Evolutionary conservation across 176 grass and related monocot species (phyloP).

Genomic region (Miscanthus lutarioriparius): DNA sequence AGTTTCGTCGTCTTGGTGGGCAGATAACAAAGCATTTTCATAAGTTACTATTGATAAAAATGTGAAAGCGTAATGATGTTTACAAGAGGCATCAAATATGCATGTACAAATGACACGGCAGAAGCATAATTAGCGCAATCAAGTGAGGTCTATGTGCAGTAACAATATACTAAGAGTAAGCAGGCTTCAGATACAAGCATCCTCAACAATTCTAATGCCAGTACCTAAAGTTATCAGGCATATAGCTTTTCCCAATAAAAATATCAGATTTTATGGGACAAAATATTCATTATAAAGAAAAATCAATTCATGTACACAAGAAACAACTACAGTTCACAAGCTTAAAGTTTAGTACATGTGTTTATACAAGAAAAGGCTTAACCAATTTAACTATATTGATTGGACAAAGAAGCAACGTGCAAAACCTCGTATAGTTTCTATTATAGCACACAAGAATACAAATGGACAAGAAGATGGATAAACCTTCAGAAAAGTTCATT

Average conservation of each 20-base stretch:
- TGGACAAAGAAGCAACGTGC: neutral
- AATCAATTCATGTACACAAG: slow-evolving; percentile 1
- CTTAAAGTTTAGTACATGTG: neutral
- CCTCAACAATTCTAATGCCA: neutral
- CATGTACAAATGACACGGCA: neutral
- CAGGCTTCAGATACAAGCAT: neutral
- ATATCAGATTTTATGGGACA: neutral
- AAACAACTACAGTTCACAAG: neutral
- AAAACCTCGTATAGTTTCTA: neutral
- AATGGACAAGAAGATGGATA: neutral
- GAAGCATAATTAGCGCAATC: neutral
- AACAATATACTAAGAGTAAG: neutral
- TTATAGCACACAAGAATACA: neutral
- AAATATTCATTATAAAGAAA: slow-evolving; percentile 2
- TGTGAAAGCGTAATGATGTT: neutral
- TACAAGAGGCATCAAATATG: neutral
- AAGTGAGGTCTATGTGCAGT: neutral
- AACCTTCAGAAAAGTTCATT: slow-evolving; percentile 2
- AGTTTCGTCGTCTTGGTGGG: neutral
- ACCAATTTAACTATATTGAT: neutral
- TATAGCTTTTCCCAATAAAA: neutral
- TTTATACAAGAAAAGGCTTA: neutral
- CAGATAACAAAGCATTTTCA: neutral
- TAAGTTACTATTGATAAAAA: neutral
- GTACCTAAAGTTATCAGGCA: neutral